Conservation (phyloP, 768 basidiomycete species). For the Asterophora lycoperdoides region DNA sequence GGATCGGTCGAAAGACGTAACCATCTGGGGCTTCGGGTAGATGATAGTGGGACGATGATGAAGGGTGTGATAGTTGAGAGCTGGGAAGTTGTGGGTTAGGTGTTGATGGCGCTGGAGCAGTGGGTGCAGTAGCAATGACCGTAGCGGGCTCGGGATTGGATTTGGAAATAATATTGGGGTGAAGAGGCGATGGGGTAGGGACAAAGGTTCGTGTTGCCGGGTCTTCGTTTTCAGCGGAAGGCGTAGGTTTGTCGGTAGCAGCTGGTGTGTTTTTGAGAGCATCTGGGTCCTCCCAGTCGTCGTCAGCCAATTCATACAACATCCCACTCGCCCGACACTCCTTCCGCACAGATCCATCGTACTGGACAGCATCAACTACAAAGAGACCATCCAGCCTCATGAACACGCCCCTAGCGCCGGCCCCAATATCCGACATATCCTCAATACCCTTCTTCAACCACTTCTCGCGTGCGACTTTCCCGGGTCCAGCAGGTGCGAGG, state of each 20-base stretch:
- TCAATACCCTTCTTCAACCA: conserved; percentile 17
- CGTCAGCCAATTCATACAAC: conserved; percentile 76
- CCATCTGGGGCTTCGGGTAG: conserved; percentile 66
- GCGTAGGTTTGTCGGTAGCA: neutral
- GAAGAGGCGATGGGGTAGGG: conserved; percentile 28
- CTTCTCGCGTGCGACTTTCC: conserved; percentile 26
- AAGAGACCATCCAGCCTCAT: conserved; percentile 66
- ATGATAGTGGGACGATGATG: conserved; percentile 20
- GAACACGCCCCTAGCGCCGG: conserved; percentile 62
- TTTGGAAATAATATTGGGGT: conserved; percentile 27
- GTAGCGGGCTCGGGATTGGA: conserved; percentile 24
- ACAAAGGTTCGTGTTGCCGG: conserved; percentile 9
- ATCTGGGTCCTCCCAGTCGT: conserved; percentile 54
- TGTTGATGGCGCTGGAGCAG: conserved; percentile 7
- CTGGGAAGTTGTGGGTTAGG: conserved; percentile 7
- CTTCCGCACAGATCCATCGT: conserved; percentile 35
- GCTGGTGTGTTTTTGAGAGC: neutral
- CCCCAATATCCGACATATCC: conserved; percentile 39
- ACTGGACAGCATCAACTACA: conserved; percentile 48
- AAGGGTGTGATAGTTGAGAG: conserved; percentile 20
- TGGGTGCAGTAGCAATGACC: conserved; percentile 2
- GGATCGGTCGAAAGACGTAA: conserved; percentile 65
- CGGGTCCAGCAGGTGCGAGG: conserved; percentile 57
- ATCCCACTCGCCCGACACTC: conserved; percentile 70
- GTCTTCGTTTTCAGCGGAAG: neutral